Conservation (phyloP, 805 yeast species). For the Candida methanosorbosa region DNA sequence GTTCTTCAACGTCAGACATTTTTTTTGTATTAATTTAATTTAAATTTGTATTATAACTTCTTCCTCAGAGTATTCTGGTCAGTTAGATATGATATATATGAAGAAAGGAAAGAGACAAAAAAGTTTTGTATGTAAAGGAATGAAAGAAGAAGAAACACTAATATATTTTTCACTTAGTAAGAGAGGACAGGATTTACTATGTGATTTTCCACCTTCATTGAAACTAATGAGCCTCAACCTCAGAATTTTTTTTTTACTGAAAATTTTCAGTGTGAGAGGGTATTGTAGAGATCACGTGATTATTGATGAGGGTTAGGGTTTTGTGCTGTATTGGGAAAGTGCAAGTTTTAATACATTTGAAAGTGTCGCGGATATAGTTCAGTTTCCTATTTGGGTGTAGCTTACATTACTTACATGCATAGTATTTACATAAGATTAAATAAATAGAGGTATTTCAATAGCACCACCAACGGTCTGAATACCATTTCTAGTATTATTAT, state of each 20-base stretch:
- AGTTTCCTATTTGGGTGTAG: no score
- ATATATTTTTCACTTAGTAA: background rate
- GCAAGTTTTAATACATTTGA: background rate
- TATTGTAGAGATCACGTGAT: constrained; percentile 15
- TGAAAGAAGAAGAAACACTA: background rate
- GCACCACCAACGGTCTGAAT: constrained; percentile 33
- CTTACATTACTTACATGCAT: background rate
- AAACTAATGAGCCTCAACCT: no score
- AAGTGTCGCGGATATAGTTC: background rate
- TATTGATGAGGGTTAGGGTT: constrained; percentile 1
- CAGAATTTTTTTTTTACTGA: no score
- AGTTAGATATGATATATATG: constrained; percentile 17
- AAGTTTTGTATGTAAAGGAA: background rate
- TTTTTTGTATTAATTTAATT: constrained; percentile 5
- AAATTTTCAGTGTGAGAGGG: no score
- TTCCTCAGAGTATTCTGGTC: constrained; percentile 33
- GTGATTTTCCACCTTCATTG: no score
- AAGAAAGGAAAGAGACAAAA: background rate
- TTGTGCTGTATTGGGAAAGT: background rate
- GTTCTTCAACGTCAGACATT: constrained; percentile 93
- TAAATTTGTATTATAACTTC: constrained; percentile 21
- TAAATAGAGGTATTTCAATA: constrained; percentile 35
- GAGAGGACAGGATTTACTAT: no score
- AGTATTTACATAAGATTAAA: constrained; percentile 17
- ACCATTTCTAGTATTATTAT: background rate